phyloP scores from a whole-genome alignment of 2,329 filamentous ascomycete genomes.

The Chrysoporthe austroafricana region DNA sequence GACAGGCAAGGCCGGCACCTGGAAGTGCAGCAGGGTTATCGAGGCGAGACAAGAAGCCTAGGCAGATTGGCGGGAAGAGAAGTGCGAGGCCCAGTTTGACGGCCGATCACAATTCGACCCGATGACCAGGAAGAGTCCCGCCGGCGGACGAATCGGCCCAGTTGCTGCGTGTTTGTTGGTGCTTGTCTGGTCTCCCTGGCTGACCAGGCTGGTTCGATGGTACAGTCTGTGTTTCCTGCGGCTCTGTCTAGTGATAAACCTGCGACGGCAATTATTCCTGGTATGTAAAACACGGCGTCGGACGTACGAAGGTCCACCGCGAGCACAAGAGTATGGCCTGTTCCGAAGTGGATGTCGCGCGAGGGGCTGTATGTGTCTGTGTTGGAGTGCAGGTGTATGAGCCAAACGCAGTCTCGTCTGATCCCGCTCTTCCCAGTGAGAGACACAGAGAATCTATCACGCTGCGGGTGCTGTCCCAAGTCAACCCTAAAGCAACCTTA shows the following conservation, averaged over 20 bases:
- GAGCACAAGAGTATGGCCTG: slow-evolving; percentile 4
- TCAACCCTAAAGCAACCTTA: slow-evolving; percentile 11
- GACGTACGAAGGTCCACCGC: slow-evolving; percentile 19
- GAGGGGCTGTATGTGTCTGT: background rate
- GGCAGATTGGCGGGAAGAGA: slow-evolving; percentile 13
- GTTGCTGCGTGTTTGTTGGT: slow-evolving; percentile 17
- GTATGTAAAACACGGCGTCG: slow-evolving; percentile 24
- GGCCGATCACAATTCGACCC: slow-evolving; percentile 13
- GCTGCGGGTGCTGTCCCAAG: slow-evolving; percentile 11
- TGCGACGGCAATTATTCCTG: slow-evolving; percentile 13
- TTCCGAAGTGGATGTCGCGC: background rate
- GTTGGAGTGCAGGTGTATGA: slow-evolving; percentile 12
- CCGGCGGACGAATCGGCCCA: slow-evolving; percentile 18
- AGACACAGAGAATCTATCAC: slow-evolving; percentile 8
- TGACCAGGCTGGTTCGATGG: slow-evolving; percentile 23
- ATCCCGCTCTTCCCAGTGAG: background rate
- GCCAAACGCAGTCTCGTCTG: slow-evolving; percentile 7
- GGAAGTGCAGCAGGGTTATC: slow-evolving; percentile 19
- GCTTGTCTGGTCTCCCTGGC: slow-evolving; percentile 22
- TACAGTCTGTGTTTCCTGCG: slow-evolving; percentile 26
- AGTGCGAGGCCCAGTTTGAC: slow-evolving; percentile 15
- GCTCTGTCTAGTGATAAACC: slow-evolving; percentile 21
- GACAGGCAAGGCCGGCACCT: slow-evolving; percentile 13
- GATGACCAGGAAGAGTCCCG: slow-evolving; percentile 12
- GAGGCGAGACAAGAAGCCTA: slow-evolving; percentile 25